A percentile compares a stretch with the other conserved stretches of the same genome.
Conservation (phyloP, 1,284 basidiomycete genomes). For the Ustilago esculenta region DNA sequence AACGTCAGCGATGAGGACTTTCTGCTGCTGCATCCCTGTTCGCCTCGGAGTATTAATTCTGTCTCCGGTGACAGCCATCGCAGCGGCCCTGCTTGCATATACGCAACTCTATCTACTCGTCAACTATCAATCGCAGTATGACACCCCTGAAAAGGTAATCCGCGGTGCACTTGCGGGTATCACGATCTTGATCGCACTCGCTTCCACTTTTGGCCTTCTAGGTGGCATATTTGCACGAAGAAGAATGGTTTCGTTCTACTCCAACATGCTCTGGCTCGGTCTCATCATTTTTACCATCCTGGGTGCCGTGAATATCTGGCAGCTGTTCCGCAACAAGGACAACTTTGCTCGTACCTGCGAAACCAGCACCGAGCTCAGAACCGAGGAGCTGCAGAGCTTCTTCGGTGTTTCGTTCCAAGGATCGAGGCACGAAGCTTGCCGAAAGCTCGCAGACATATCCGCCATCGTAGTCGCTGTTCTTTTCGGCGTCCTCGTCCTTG, state of each 20-base stretch:
- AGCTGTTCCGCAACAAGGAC: slow-evolving; percentile 19
- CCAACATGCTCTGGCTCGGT: slow-evolving; percentile 27
- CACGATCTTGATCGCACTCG: slow-evolving; percentile 20
- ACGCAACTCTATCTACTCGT: slow-evolving; percentile 25
- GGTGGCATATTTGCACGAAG: slow-evolving; percentile 13
- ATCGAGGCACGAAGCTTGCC: slow-evolving; percentile 1
- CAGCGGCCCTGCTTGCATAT: slow-evolving; percentile 16
- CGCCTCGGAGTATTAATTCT: slow-evolving; percentile 30
- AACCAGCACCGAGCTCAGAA: slow-evolving; percentile 1
- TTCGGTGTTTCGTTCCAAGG: slow-evolving; percentile 14
- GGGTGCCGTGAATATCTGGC: slow-evolving; percentile 26
- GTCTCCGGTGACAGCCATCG: slow-evolving; percentile 7
- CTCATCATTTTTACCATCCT: slow-evolving; percentile 18
- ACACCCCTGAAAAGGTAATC: slow-evolving; percentile 23
- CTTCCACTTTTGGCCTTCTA: slow-evolving; percentile 27
- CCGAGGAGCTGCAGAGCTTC: slow-evolving; percentile 8
- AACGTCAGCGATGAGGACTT: slow-evolving; percentile 18
- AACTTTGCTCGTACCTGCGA: slow-evolving; percentile 1
- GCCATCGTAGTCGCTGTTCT: slow-evolving; percentile 16
- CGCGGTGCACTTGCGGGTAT: slow-evolving; percentile 25
- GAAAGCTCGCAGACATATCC: slow-evolving; percentile 10
- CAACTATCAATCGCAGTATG: slow-evolving; percentile 7
- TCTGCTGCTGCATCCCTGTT: slow-evolving; percentile 36
- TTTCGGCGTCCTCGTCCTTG: slow-evolving; percentile 22
- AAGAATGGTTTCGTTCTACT: slow-evolving; percentile 24